Evolutionary conservation across 345 rosid genomes (phyloP), one percentile per base, ranked within the genome.

Genomic region (Linum tenue): DNA sequence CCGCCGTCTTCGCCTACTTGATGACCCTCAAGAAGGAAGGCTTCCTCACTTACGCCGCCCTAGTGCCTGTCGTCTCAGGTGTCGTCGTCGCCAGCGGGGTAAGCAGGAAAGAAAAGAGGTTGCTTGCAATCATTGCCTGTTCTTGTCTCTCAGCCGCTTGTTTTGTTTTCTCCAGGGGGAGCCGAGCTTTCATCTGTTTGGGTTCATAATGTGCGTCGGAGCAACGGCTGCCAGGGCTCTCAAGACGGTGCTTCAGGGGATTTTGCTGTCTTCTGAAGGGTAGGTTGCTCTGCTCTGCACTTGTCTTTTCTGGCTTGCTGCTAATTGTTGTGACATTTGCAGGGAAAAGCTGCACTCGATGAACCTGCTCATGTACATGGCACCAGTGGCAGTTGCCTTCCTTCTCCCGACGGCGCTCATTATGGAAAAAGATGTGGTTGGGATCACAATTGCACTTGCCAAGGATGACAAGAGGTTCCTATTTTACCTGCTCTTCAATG

Each of bases 281-380:
- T 81, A 76, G 37, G 16, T 4, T 36, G 10, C 40, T 8, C 50
- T 65, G 62, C 62, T 14, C 1, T 11, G n/a, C n/a, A 56, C 2
- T 38, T 11, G 40, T 11, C 37, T 51, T 40, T 31, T 38, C 35
- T 16, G 50, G 38, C 8, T 2, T 62, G 6, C 7, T 8, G 37
- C 37, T 64, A 59, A 37, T 17, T 59, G 5, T 38, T 57, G 5
- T 35, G 9, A 31, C 2, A 14, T 17, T 22, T 60, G 37, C 78
- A 79, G 85, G 69, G 85, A 82, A 68, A 79, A 56, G 67, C 85
- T 79, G 2, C 77, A 79, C 55, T 79, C 85, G 17, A 76, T 82
- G 83, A 82, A 82, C 79, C 77, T 82, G 48, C 72, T 82, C 17
- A 68, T 82, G 81, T 82, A 74, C 72, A 82, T 82, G 85, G 79